A percentile compares a stretch with the other conserved stretches of the same genome.
Conservation (phyloP, 768 basidiomycete genomes). For the Boletellus ananas region DNA sequence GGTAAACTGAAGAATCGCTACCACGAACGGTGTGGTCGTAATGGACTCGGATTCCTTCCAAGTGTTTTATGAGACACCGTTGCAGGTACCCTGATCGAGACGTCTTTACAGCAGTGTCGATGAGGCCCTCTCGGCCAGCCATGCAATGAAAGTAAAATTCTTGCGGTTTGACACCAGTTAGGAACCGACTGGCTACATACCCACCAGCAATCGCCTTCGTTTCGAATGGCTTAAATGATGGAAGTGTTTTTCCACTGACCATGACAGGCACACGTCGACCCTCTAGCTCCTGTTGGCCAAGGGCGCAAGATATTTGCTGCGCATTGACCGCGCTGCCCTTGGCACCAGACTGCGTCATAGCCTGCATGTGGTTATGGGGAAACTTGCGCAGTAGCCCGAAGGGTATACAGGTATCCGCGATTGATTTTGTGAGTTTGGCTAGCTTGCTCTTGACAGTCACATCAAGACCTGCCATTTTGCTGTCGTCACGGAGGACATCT, state of each 20-base stretch:
- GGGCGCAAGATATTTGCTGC: slow-evolving; percentile 94
- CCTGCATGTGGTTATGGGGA: slow-evolving; percentile 98
- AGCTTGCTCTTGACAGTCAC: slow-evolving; percentile 85
- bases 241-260: slow-evolving; percentile 98
- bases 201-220: slow-evolving; percentile 98
- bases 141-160: slow-evolving; percentile 99
- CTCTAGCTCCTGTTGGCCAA: slow-evolving; percentile 97
- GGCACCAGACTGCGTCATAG: slow-evolving; percentile 96
- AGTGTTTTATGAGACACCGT: slow-evolving; percentile 96
- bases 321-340: slow-evolving; percentile 98
- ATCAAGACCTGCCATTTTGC: slow-evolving; percentile 96
- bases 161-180: slow-evolving; percentile 96
- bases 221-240: slow-evolving; percentile 95
- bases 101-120: slow-evolving; percentile 99
- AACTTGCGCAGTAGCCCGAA: slow-evolving; percentile 86
- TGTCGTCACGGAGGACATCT: slow-evolving; percentile 91
- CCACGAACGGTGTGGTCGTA: slow-evolving; percentile 98
- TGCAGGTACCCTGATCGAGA: slow-evolving; percentile 98
- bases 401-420: slow-evolving; percentile 86
- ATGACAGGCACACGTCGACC: slow-evolving; percentile 98
- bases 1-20: slow-evolving; percentile 88
- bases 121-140: slow-evolving; percentile 98
- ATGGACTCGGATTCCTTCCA: slow-evolving; percentile 94
- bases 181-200: slow-evolving; percentile 96
- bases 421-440: slow-evolving; percentile 82